Evolutionary conservation across 2,329 filamentous ascomycete species (phyloP), one percentile per base, ranked within the genome.

Genomic region (Talaromyces sp.): DNA sequence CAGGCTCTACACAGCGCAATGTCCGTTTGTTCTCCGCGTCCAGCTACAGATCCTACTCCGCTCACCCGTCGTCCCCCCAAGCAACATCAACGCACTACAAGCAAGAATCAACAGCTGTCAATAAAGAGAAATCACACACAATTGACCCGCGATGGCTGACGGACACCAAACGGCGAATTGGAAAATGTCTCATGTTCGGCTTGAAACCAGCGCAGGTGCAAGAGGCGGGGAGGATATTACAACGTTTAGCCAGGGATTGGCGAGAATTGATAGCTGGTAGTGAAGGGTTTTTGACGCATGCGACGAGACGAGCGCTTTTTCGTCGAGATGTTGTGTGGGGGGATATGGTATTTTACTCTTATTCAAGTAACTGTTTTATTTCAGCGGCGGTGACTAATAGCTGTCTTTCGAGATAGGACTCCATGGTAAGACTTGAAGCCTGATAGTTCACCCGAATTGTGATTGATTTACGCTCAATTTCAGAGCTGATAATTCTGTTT

Each of bases 271-370:
- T 89, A 31, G 88, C 86, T 0, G 89, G 89, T 0, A 85, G 84
- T 58, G 88, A 93, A 66, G 89, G 90, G 0, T 95, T 85, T 70
- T 72, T 94, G 62, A 89, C 86, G 0, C 81, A 78, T 10, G 77
- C 80, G 60, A 80, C 82, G 63, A 78, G 84, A 53, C 83, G 80
- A 46, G 84, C 89, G 0, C 69, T 93, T 35, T 83, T 84, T 62
- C 77, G 80, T 55, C 85, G 89, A 60, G 79, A 81, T 63, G 86
- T 95, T 22, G 85, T 84, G 0, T 95, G 89, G 90, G 91, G 91
- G 31, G 91, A 96, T 71, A 90, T 91, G 88, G 89, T 90, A 75
- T 21, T 22, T 17, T 9, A 15, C 2, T 9, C 48, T 52, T 7
- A 8, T 31, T 48, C 5, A 19, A 57, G 22, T 8, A 15, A 11